Evolutionary conservation across 2,329 filamentous ascomycete species (phyloP).

Genomic region (Camillea tinctor): DNA sequence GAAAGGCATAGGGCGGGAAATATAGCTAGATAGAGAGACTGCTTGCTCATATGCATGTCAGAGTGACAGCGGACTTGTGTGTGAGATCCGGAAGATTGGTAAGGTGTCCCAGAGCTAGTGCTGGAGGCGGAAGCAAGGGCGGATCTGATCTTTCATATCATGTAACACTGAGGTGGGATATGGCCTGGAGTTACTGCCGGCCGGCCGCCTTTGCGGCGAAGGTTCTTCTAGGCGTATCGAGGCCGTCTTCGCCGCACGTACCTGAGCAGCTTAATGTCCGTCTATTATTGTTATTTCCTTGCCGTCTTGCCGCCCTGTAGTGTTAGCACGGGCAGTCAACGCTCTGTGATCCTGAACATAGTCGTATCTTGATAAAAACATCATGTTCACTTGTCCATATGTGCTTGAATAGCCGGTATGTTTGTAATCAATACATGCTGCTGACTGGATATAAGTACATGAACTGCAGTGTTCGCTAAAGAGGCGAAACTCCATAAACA

Average conservation of each 20-base stretch:
- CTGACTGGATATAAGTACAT: slow-evolving; percentile 7
- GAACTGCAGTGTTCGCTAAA: slow-evolving; percentile 13
- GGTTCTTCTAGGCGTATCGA: background rate
- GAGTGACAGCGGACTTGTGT: background rate
- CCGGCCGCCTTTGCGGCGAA: slow-evolving; percentile 6
- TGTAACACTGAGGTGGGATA: slow-evolving; percentile 24
- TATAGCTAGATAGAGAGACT: background rate
- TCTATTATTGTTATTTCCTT: background rate
- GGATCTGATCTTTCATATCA: slow-evolving; percentile 18
- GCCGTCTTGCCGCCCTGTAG: background rate
- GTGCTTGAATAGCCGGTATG: background rate
- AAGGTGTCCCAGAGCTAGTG: background rate
- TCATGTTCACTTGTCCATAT: too few relatives aligned
- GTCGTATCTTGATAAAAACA: background rate
- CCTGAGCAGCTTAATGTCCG: background rate
- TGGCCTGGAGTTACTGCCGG: slow-evolving; percentile 10
- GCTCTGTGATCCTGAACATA: too few relatives aligned
- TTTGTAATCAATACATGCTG: background rate
- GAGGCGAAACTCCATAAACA: background rate
- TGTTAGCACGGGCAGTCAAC: background rate
- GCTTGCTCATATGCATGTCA: background rate
- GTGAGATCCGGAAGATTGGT: background rate
- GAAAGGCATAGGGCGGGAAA: background rate
- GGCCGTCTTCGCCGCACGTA: background rate
- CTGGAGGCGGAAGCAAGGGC: slow-evolving; percentile 15